Evolutionary conservation across 345 rosid genomes (phyloP).

Genomic region (Euphorbia pulcherrima): DNA sequence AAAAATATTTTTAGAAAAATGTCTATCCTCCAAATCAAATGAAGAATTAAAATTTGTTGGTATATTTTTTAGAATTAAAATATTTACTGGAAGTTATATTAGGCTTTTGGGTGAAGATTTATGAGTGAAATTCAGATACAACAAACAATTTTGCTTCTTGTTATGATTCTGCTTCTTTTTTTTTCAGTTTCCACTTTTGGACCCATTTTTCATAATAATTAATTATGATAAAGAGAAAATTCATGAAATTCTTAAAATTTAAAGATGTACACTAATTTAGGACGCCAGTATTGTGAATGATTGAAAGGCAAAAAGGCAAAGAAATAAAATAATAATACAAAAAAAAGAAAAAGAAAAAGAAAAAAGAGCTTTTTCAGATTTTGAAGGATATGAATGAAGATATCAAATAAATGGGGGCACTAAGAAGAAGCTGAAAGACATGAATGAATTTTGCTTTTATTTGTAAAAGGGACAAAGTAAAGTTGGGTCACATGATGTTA

Average conservation of each 20-base stretch:
- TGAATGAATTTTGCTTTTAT: conserved; percentile 29
- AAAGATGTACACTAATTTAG: background rate
- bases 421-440: conserved; percentile 19
- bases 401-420: conserved; percentile 20
- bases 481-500: conserved; percentile 25
- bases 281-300: background rate
- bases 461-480: conserved; percentile 19
- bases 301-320: conserved; percentile 5
- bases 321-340: conserved; percentile 9
- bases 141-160: conserved; percentile 1
- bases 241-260: background rate
- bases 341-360: conserved; percentile 10
- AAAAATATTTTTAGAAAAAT: no score
- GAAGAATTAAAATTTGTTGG: no score
- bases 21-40: no score
- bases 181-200: background rate
- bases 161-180: background rate
- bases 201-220: no score
- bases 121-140: conserved; percentile 21
- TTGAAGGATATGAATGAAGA: conserved; percentile 34
- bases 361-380: conserved; percentile 18
- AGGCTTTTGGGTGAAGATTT: conserved; percentile 22
- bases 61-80: no score
- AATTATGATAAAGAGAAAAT: background rate
- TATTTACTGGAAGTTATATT: no score